Evolutionary conservation across 202 grass and related monocot species (phyloP).

Genomic region (Elaeis oleifera): DNA sequence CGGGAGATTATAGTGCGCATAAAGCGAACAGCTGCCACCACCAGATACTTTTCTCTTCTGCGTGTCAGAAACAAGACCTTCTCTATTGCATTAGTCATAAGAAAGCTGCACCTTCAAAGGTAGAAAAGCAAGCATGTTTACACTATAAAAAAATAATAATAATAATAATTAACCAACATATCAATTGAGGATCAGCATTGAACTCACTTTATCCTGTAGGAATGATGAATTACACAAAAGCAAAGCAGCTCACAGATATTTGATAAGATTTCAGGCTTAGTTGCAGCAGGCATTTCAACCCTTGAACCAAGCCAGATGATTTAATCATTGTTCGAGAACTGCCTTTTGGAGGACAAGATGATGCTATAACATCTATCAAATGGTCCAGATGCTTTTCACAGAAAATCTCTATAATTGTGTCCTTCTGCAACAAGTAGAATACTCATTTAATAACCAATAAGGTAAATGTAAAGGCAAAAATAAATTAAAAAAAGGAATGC

Average conservation of each 20-base stretch:
- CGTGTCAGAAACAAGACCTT: conserved; percentile 8
- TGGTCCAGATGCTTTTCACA: conserved; percentile 6
- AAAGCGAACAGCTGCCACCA: conserved; percentile 16
- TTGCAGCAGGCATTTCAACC: background rate
- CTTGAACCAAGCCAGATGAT: background rate
- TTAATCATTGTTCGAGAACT: background rate
- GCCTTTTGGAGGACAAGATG: conserved; percentile 5
- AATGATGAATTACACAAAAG: conserved; percentile 11
- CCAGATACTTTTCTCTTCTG: conserved; percentile 17
- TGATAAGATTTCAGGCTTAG: conserved; percentile 18
- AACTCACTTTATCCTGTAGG: conserved; percentile 7
- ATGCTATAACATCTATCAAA: conserved; percentile 17
- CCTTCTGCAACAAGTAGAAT: conserved; percentile 1
- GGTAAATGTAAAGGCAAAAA: background rate
- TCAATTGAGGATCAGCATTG: background rate
- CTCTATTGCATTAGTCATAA: conserved; percentile 5
- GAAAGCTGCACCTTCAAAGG: conserved; percentile 6
- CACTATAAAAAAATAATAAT: background rate
- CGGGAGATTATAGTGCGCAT: conserved; percentile 5
- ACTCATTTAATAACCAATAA: background rate
- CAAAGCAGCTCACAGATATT: conserved; percentile 15
- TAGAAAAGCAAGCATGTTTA: background rate
- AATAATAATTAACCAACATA: background rate
- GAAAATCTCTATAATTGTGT: conserved; percentile 14
- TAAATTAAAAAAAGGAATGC: background rate